phyloP scores from a whole-genome alignment of 164 flowering plant genomes.

The Macadamia tetraphylla region DNA sequence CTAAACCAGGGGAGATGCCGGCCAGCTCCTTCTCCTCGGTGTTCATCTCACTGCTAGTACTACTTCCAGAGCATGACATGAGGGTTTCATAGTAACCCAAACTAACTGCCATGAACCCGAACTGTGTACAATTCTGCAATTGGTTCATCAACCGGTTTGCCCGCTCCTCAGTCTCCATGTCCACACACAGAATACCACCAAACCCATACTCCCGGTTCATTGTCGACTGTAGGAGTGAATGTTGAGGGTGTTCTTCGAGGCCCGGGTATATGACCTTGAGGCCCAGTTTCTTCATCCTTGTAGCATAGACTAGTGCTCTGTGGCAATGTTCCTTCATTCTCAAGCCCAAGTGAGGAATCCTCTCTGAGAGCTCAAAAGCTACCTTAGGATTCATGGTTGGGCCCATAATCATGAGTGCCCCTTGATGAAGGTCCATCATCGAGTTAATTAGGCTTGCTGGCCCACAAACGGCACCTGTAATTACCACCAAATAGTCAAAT shows the following conservation, averaged over 20 bases:
- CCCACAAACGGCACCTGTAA: not conserved
- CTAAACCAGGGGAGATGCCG: constrained; percentile 82
- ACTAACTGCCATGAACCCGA: constrained; percentile 93
- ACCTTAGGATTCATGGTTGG: constrained; percentile 18
- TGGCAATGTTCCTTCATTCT: constrained; percentile 74
- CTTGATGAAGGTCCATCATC: not conserved
- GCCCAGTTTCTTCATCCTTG: constrained; percentile 74
- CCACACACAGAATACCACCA: constrained; percentile 75
- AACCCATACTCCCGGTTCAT: constrained; percentile 67
- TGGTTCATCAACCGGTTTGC: constrained; percentile 68
- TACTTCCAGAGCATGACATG: constrained; percentile 94
- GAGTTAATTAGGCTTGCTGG: not conserved
- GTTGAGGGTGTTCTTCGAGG: constrained; percentile 81
- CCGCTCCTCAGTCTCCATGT: constrained; percentile 80
- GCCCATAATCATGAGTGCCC: not conserved
- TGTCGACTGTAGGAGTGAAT: constrained; percentile 46
- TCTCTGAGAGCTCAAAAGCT: not conserved
- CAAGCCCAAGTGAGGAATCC: not conserved
- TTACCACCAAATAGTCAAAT: too few species aligned
- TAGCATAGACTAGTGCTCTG: constrained; percentile 63
- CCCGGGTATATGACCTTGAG: constrained; percentile 91
- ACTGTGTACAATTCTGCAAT: constrained; percentile 67
- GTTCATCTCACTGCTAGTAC: constrained; percentile 86
- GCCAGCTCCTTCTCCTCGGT: constrained; percentile 60
- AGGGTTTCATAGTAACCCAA: constrained; percentile 94